A percentile compares a stretch with the other conserved stretches of the same genome.
phyloP scores from a whole-genome alignment of 164 flowering plant species.

The Cinnamomum chago region DNA sequence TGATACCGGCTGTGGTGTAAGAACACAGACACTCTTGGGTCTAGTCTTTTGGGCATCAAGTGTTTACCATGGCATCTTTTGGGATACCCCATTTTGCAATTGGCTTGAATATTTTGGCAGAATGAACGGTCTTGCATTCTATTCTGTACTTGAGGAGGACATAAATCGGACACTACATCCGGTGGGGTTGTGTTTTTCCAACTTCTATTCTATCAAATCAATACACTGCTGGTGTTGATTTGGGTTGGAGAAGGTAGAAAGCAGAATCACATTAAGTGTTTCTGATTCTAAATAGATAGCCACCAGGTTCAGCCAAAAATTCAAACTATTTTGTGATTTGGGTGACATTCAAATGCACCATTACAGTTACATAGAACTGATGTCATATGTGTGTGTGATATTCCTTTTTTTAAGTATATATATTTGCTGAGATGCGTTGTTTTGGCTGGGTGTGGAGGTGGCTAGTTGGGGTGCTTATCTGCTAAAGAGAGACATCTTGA shows the following conservation, averaged over 20 bases:
- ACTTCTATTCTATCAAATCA: not conserved
- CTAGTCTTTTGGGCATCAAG: not conserved
- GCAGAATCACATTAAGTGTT: not conserved
- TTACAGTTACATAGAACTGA: not conserved
- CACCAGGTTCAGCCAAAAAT: not conserved
- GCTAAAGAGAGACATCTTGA: conserved; percentile 64
- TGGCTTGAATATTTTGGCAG: not conserved
- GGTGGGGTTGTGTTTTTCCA: not conserved
- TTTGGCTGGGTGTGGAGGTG: conserved; percentile 45
- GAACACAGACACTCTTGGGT: conserved; percentile 10
- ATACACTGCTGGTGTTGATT: not conserved
- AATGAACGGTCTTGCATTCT: not conserved
- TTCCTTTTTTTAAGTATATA: not conserved
- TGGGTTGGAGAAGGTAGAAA: not conserved
- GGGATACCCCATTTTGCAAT: not conserved
- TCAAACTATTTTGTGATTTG: not conserved
- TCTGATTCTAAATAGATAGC: too few species aligned
- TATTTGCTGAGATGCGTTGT: not conserved
- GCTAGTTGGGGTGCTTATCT: conserved; percentile 98
- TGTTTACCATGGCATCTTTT: not conserved
- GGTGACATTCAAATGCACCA: not conserved
- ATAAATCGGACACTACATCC: not conserved
- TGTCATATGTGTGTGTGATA: not conserved
- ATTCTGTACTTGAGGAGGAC: not conserved
- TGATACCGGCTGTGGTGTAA: conserved; percentile 97